Conservation (phyloP, 2,329 filamentous ascomycete species). For the Sclerotinia nivalis region DNA sequence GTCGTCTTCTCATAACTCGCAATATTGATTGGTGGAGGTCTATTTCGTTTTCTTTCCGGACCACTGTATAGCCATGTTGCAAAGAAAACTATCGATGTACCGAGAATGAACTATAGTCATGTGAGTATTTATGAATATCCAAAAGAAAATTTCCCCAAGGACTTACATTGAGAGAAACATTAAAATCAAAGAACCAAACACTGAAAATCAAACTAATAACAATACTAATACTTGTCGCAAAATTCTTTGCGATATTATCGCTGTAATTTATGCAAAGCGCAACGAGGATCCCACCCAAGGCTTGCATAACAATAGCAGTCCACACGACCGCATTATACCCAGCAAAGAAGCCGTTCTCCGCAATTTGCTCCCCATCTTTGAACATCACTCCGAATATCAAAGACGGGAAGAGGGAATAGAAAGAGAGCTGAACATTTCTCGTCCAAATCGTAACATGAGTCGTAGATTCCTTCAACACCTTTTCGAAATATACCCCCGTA, state of each 20-base stretch:
- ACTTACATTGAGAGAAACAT: slow-evolving; percentile 71
- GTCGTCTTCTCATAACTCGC: slow-evolving; percentile 72
- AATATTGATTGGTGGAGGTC: slow-evolving; percentile 67
- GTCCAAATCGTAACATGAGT: slow-evolving; percentile 82
- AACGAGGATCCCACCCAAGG: slow-evolving; percentile 79
- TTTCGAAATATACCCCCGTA: slow-evolving; percentile 86
- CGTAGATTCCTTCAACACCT: slow-evolving; percentile 83
- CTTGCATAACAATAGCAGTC: slow-evolving; percentile 80
- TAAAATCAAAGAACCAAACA: slow-evolving; percentile 80
- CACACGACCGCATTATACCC: slow-evolving; percentile 94
- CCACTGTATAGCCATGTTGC: slow-evolving; percentile 85
- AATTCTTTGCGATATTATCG: slow-evolving; percentile 91
- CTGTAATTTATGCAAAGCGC: slow-evolving; percentile 79
- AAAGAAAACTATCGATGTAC: slow-evolving; percentile 74
- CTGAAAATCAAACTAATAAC: slow-evolving; percentile 84
- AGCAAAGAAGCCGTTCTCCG: slow-evolving; percentile 85
- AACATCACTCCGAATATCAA: slow-evolving; percentile 83
- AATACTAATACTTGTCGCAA: slow-evolving; percentile 90
- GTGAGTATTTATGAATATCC: neutral
- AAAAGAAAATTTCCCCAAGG: neutral
- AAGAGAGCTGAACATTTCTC: slow-evolving; percentile 89
- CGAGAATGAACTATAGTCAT: slow-evolving; percentile 70
- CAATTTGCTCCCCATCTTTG: slow-evolving; percentile 82
- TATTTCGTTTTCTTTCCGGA: slow-evolving; percentile 58
- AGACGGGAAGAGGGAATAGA: slow-evolving; percentile 90